Base-by-base conservation (phyloP, 129 eudicot genomes). In the Ambrosia trifida region DNA sequence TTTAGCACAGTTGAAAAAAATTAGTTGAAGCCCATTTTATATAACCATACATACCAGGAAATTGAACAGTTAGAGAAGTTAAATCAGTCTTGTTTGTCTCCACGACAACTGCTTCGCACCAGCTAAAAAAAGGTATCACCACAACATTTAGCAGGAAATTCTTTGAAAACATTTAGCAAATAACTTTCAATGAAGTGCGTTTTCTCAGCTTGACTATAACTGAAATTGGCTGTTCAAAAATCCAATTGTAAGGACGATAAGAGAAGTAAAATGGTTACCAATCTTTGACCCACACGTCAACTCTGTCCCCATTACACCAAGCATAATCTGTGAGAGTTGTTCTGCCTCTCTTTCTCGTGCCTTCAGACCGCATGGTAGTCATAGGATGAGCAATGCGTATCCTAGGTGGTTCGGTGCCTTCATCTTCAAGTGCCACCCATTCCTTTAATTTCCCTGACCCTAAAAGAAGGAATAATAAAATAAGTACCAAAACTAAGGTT, bases 261-360 rank as follows among this genome's bases (percentile, higher is more conserved):
- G 6, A 51, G 59, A 44, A 17, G 69, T 69, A 20, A 28, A 69
- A 63, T 73, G 56, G 79, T 82, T 90, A 95, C 99, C 97, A 70
- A 81, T 90, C 78, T 44, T 87, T 78, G 32, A 86, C 72, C 91
- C 94, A 90, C 11, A 85, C 95, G 49, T 95, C 99, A 81, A 95
- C 96, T 74, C 64, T 80, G 70, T 95, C 99, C 64, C 99, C 97
- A 74, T 83, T 80, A 77, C 79, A 75, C 97, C 96, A 95, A 47
- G 76, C 20, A 76, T 89, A 79, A 63, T 90, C 94, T 35, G 72
- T 75, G 43, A 76, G 59, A 49, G 89, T 93, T 1, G 83, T 85
- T 82, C 99, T 82, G 31, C 91, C 83, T 80, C 99, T 87, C 87
- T 95, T 95, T 80, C 84, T 88, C 40, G 84, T 83, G 58, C 85